These are phyloP conservation scores for Metrosideros polymorpha DNA, from an alignment of 441 rosid genomes.

Conservation along the genomic window DNA sequence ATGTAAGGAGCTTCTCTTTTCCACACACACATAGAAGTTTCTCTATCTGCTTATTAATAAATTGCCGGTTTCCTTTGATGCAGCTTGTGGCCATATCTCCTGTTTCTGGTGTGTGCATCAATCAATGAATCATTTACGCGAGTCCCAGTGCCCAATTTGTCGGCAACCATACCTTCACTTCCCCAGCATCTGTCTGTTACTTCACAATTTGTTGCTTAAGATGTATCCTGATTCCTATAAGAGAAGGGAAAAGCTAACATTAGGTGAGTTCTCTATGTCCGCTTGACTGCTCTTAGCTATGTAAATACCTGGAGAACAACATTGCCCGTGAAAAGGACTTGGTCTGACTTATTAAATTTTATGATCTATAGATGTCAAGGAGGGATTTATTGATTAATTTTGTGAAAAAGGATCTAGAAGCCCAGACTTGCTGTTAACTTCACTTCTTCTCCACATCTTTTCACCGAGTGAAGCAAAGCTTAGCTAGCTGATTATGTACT, in stretches of 20 bases:
- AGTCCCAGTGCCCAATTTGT: slow-evolving; percentile 65
- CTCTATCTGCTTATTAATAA: not conserved
- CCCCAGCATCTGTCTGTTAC: slow-evolving; percentile 47
- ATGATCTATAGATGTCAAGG: not conserved
- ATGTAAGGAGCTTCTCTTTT: slow-evolving; percentile 33
- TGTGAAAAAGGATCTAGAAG: not conserved
- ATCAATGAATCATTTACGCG: slow-evolving; percentile 27
- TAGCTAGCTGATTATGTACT: not conserved
- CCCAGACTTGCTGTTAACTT: not conserved
- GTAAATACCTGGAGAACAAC: not conserved
- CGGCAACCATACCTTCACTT: slow-evolving; percentile 55
- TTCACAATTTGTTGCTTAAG: slow-evolving; percentile 59
- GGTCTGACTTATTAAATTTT: not conserved
- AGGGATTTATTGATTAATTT: not conserved
- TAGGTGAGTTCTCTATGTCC: slow-evolving; percentile 29
- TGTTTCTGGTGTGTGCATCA: slow-evolving; percentile 88
- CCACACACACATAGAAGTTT: not conserved
- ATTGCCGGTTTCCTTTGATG: not conserved
- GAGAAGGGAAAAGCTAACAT: slow-evolving; percentile 40
- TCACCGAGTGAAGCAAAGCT: not conserved
- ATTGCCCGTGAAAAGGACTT: not conserved
- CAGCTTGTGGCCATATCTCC: slow-evolving; percentile 86
- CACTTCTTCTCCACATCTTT: not conserved
- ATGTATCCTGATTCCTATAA: slow-evolving; percentile 47
- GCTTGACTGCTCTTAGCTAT: not conserved